phyloP scores from a whole-genome alignment of 2,329 filamentous ascomycete species.

The Domatiomyces catenatus region DNA sequence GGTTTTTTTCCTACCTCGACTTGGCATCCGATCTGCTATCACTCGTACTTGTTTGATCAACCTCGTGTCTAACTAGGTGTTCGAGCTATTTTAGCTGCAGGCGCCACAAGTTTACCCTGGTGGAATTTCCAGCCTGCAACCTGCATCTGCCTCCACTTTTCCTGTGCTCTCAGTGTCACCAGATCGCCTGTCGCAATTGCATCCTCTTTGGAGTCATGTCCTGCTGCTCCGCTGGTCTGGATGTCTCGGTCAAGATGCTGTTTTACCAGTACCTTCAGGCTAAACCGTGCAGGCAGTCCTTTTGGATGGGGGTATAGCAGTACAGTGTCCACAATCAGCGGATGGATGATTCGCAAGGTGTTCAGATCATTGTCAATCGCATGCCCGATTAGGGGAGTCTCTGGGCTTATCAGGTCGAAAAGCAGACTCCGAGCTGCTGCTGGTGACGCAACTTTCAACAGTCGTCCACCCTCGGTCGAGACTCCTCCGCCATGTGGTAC shows the following conservation, averaged over 20 bases:
- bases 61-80: background rate
- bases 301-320: constrained; percentile 64
- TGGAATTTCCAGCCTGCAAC: constrained; percentile 50
- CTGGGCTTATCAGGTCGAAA: constrained; percentile 56
- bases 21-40: no score
- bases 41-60: no score
- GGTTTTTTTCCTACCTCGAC: no score
- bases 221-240: constrained; percentile 51
- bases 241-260: constrained; percentile 60
- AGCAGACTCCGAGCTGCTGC: constrained; percentile 59
- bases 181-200: constrained; percentile 78
- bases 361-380: constrained; percentile 94
- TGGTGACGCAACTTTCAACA: constrained; percentile 65
- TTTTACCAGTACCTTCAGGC: constrained; percentile 60
- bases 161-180: constrained; percentile 53
- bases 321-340: constrained; percentile 69
- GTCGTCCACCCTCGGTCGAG: constrained; percentile 23
- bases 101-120: constrained; percentile 29
- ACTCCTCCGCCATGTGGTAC: constrained; percentile 23
- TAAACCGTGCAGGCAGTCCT: constrained; percentile 61
- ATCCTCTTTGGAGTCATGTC: constrained; percentile 89
- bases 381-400: constrained; percentile 78
- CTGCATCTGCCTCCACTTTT: constrained; percentile 55
- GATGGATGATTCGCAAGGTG: constrained; percentile 67
- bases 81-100: constrained; percentile 4